These are phyloP conservation scores for Ampelomyces quisqualis DNA, from an alignment of 2,329 filamentous ascomycete species.

Conservation along the genomic window DNA sequence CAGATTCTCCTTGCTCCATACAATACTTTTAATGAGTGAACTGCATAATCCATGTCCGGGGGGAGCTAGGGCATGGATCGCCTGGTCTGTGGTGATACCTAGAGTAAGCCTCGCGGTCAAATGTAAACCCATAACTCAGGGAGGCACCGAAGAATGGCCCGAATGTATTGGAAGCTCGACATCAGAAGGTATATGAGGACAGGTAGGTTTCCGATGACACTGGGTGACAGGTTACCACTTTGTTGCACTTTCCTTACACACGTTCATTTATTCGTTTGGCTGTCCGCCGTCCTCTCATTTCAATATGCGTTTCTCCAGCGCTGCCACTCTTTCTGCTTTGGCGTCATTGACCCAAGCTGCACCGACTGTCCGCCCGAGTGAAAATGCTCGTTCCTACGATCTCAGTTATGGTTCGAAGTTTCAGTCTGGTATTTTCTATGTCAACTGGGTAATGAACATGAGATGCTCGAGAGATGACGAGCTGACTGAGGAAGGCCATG, in stretches of 20 bases:
- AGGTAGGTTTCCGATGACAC: background rate
- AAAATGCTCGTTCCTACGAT: conserved; percentile 5
- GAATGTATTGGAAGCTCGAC: conserved; percentile 1
- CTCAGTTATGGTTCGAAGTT: conserved; percentile 47
- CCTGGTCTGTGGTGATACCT: conserved; percentile 6
- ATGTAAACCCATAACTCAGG: conserved; percentile 10
- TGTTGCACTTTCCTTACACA: conserved; percentile 1
- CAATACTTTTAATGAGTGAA: background rate
- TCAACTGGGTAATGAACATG: conserved; percentile 59
- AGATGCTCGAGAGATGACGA: no score
- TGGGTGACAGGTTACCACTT: background rate
- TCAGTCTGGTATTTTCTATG: conserved; percentile 68
- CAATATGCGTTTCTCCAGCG: conserved; percentile 23
- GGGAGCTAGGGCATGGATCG: background rate
- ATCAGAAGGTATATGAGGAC: background rate
- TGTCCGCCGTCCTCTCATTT: conserved; percentile 26
- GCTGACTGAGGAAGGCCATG: conserved; percentile 61
- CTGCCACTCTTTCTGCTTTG: conserved; percentile 20
- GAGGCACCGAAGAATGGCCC: conserved; percentile 8
- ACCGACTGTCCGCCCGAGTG: conserved; percentile 7
- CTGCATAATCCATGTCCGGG: background rate
- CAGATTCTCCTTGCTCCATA: background rate
- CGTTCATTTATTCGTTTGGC: conserved; percentile 11
- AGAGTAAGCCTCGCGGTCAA: conserved; percentile 8
- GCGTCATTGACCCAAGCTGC: conserved; percentile 20